Percentiles rank a stretch among this genome's conserved stretches.
These are phyloP conservation scores for Hansenula lynferdii DNA, from an alignment of 1,139 yeast genomes.

Conservation along the genomic window DNA sequence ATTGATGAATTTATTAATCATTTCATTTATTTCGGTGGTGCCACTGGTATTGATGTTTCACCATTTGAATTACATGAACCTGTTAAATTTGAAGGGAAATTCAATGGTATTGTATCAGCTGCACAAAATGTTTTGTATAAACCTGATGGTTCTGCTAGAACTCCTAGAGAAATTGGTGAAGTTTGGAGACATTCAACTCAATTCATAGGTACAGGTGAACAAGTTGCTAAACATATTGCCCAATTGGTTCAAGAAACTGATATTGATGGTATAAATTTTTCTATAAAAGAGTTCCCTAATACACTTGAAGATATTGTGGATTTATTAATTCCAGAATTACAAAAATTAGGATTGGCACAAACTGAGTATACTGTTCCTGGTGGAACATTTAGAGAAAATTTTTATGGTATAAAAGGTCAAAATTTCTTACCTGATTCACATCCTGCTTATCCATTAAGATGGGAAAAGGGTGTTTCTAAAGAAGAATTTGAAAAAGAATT, in stretches of 20 bases:
- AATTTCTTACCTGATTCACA: conserved; percentile 18
- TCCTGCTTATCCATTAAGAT: conserved; percentile 33
- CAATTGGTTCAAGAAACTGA: conserved; percentile 29
- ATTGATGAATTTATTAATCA: conserved; percentile 31
- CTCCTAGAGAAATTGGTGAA: conserved; percentile 3
- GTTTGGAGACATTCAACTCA: neutral
- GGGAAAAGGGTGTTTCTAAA: conserved; percentile 30
- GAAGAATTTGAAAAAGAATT: conserved; percentile 34
- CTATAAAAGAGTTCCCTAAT: conserved; percentile 27
- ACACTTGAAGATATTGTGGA: conserved; percentile 30
- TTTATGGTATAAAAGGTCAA: conserved; percentile 1
- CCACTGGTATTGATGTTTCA: conserved; percentile 33
- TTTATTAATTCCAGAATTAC: conserved; percentile 27
- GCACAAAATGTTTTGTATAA: conserved; percentile 3
- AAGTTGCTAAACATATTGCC: conserved; percentile 27
- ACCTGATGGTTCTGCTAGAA: neutral
- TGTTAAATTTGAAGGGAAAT: conserved; percentile 25
- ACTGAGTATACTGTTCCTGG: conserved; percentile 26
- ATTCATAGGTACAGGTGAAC: conserved; percentile 26
- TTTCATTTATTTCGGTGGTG: conserved; percentile 31
- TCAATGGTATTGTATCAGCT: conserved; percentile 21
- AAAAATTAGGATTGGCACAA: conserved; percentile 24
- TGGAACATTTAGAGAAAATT: neutral
- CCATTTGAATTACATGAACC: conserved; percentile 25
- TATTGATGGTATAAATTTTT: conserved; percentile 31